Evolutionary conservation across 257 asterid genomes (phyloP).

Genomic region (Solanum chiquidenum): DNA sequence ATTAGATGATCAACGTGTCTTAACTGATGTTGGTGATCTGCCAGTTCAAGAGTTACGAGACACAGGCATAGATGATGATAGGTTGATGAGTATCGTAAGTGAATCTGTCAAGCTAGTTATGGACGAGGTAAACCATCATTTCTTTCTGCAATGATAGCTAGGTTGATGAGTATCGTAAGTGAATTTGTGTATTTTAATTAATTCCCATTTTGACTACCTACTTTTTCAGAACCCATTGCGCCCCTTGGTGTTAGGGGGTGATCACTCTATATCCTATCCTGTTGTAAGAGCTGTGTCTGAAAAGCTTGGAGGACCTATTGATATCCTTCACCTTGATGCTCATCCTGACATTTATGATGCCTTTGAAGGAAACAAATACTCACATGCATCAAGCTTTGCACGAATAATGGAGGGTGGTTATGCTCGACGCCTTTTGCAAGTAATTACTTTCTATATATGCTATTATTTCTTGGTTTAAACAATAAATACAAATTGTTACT

Average conservation of each 20-base stretch:
- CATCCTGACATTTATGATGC: conserved; percentile 93
- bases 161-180: no score
- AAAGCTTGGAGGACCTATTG: conserved; percentile 96
- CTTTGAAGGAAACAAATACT: conserved; percentile 91
- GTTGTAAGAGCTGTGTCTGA: conserved; percentile 96
- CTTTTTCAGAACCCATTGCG: conserved; percentile 59
- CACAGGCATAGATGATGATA: conserved; percentile 84
- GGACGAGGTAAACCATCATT: conserved; percentile 63
- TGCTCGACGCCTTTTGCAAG: conserved; percentile 90
- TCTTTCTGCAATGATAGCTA: no score
- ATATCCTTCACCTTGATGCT: conserved; percentile 96
- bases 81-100: conserved; percentile 68
- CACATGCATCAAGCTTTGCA: conserved; percentile 97
- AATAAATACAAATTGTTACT: background rate
- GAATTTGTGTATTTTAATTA: no score
- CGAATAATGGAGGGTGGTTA: conserved; percentile 99
- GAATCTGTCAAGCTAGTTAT: conserved; percentile 93
- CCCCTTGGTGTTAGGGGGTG: conserved; percentile 96
- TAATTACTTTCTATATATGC: conserved; percentile 3
- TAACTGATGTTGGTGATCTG: conserved; percentile 91
- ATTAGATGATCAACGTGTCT: conserved; percentile 67
- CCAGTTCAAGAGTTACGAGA: conserved; percentile 93
- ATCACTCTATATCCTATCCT: conserved; percentile 92
- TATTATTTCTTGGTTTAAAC: background rate
- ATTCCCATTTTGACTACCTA: no score